Percentiles rank a stretch among this genome's conserved stretches.
Evolutionary conservation across 768 basidiomycete genomes (phyloP).

Genomic region (Russula virescens): DNA sequence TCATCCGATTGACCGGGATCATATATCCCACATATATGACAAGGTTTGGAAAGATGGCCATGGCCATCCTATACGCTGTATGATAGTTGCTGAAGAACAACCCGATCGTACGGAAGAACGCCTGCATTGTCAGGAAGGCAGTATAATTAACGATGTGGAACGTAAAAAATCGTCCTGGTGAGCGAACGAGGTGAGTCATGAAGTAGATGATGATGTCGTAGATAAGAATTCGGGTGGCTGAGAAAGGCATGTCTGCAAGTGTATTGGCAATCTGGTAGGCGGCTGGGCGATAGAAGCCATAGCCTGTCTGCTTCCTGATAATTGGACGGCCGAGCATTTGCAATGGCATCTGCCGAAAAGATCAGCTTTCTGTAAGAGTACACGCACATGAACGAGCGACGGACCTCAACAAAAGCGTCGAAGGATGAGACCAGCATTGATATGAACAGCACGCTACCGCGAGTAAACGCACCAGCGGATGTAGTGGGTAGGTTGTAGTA

Average conservation of each 20-base stretch:
- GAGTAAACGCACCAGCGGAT: slow-evolving; percentile 80
- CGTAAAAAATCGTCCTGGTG: slow-evolving; percentile 45
- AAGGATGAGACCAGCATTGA: slow-evolving; percentile 62
- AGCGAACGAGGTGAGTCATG: slow-evolving; percentile 46
- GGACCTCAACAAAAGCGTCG: slow-evolving; percentile 65
- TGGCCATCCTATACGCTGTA: slow-evolving; percentile 41
- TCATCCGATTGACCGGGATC: slow-evolving; percentile 63
- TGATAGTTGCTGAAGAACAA: slow-evolving; percentile 50
- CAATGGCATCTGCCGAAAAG: slow-evolving; percentile 51
- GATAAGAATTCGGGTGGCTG: slow-evolving; percentile 50
- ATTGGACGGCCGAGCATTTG: slow-evolving; percentile 84
- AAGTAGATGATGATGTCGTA: slow-evolving; percentile 70
- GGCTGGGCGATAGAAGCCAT: slow-evolving; percentile 62
- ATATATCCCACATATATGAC: slow-evolving; percentile 69
- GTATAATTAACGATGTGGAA: slow-evolving; percentile 62
- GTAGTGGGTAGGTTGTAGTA: slow-evolving; percentile 71
- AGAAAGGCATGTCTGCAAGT: slow-evolving; percentile 66
- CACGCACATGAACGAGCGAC: slow-evolving; percentile 12
- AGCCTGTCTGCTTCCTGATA: slow-evolving; percentile 58
- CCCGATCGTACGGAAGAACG: slow-evolving; percentile 78
- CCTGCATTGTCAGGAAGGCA: slow-evolving; percentile 71
- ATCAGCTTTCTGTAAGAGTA: slow-evolving; percentile 27
- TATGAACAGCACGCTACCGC: slow-evolving; percentile 75
- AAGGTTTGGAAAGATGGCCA: slow-evolving; percentile 59
- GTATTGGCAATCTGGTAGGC: slow-evolving; percentile 63